Conservation (phyloP, 2,329 filamentous ascomycete genomes). For the Lasiodiplodia hormozganensis region DNA sequence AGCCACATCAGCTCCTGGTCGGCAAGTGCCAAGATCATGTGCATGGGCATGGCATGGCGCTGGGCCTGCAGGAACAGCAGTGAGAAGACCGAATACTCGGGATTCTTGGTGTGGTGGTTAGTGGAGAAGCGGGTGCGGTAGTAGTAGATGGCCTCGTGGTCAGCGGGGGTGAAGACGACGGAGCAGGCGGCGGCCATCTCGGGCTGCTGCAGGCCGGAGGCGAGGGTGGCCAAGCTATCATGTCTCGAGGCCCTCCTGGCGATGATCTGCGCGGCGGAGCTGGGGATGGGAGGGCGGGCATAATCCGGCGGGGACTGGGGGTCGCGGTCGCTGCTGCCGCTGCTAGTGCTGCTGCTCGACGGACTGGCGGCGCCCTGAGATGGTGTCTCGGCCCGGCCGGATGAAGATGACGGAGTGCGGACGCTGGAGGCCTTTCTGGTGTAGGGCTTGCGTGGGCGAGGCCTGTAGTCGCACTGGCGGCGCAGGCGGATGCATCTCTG, state of each 20-base stretch:
- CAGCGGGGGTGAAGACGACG: slow-evolving; percentile 38
- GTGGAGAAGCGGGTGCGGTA: slow-evolving; percentile 47
- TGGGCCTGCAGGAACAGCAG: slow-evolving; percentile 46
- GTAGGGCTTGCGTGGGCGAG: slow-evolving; percentile 19
- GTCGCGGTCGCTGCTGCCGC: slow-evolving; percentile 15
- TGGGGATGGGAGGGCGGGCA: neutral
- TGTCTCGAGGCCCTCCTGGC: neutral
- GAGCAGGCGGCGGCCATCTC: slow-evolving; percentile 33
- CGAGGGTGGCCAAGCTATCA: slow-evolving; percentile 13
- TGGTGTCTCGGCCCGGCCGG: neutral
- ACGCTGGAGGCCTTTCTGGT: slow-evolving; percentile 14
- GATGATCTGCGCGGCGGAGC: slow-evolving; percentile 14
- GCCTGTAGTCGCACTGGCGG: slow-evolving; percentile 39
- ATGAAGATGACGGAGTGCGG: neutral
- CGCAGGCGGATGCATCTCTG: slow-evolving; percentile 46
- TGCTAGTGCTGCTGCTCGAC: slow-evolving; percentile 17
- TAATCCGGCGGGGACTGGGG: slow-evolving; percentile 6
- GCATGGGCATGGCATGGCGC: slow-evolving; percentile 46
- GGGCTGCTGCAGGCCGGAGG: slow-evolving; percentile 7
- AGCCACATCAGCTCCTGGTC: slow-evolving; percentile 42
- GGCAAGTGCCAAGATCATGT: slow-evolving; percentile 45
- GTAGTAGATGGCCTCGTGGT: slow-evolving; percentile 47
- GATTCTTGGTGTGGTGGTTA: slow-evolving; percentile 47
- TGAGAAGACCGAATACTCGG: slow-evolving; percentile 45
- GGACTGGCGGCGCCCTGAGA: slow-evolving; percentile 5